Percentiles rank a stretch among this genome's conserved stretches.
These are phyloP conservation scores for Cenchrus fungigraminus DNA, from an alignment of 176 grass and related monocot species.

Conservation along the genomic window DNA sequence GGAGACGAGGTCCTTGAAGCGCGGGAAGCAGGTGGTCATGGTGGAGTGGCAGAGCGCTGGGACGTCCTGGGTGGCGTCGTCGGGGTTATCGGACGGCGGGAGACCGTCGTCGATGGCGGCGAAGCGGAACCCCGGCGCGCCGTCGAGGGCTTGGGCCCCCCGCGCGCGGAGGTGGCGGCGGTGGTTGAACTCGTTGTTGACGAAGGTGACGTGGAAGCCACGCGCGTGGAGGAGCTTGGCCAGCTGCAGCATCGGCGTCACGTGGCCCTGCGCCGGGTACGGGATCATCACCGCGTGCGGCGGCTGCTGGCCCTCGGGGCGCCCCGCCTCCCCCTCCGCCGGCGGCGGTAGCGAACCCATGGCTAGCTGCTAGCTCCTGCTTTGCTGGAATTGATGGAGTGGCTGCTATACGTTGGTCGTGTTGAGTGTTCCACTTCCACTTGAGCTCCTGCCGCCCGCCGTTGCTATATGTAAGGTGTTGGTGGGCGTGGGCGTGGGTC, in stretches of 20 bases:
- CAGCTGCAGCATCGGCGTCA: conserved; percentile 71
- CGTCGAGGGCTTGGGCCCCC: background rate
- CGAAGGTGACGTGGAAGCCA: conserved; percentile 70
- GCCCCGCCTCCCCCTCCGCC: too few species aligned
- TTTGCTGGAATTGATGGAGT: too few species aligned
- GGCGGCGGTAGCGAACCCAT: too few species aligned
- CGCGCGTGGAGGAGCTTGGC: conserved; percentile 65
- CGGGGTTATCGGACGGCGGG: conserved; percentile 27
- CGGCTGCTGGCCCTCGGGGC: background rate
- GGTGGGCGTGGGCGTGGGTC: too few species aligned
- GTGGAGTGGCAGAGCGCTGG: conserved; percentile 42
- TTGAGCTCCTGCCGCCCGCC: too few species aligned
- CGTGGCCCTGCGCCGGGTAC: conserved; percentile 64
- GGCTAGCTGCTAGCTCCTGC: too few species aligned
- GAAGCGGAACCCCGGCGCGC: conserved; percentile 37
- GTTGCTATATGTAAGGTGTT: too few species aligned
- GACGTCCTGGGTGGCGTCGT: conserved; percentile 55
- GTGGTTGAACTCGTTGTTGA: conserved; percentile 71
- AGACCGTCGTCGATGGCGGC: conserved; percentile 48
- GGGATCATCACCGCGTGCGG: conserved; percentile 63
- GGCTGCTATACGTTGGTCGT: too few species aligned
- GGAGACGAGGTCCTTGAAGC: conserved; percentile 33
- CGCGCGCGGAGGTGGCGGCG: conserved; percentile 30
- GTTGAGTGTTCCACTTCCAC: too few species aligned
- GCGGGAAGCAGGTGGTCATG: conserved; percentile 45